Conservation (phyloP, 345 rosid species). For the Geranium rotundifolium region DNA sequence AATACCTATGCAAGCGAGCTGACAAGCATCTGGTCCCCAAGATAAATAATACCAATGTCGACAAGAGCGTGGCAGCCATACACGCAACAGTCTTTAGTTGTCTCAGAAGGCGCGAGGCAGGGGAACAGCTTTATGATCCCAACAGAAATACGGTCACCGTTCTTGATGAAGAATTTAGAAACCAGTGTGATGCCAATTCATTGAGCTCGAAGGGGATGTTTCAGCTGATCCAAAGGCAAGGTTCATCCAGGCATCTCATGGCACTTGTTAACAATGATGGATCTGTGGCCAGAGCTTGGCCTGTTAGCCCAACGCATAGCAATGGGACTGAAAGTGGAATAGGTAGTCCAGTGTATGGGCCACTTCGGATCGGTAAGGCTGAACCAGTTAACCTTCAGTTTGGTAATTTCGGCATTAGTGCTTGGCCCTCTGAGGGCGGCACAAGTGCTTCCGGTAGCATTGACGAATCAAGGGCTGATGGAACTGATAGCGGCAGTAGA, state of each 20-base stretch:
- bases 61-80: constrained; percentile 91
- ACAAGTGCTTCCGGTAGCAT: constrained; percentile 85
- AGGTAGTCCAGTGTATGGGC: constrained; percentile 68
- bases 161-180: constrained; percentile 82
- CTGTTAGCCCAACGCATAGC: constrained; percentile 46
- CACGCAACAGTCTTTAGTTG: constrained; percentile 95
- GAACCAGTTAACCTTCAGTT: constrained; percentile 95
- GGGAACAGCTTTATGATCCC: constrained; percentile 79
- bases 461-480: constrained; percentile 71
- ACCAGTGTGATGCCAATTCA: constrained; percentile 87
- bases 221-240: constrained; percentile 89
- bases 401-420: constrained; percentile 92
- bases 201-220: constrained; percentile 96
- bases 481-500: constrained; percentile 71
- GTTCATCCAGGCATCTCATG: constrained; percentile 93
- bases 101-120: constrained; percentile 80
- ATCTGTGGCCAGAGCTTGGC: constrained; percentile 95
- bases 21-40: constrained; percentile 97
- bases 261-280: constrained; percentile 95
- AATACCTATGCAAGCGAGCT: constrained; percentile 82
- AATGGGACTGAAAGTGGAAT: constrained; percentile 39
- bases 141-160: constrained; percentile 63
- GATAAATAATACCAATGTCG: constrained; percentile 94
- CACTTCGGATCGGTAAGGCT: constrained; percentile 62
- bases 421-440: constrained; percentile 95